A percentile compares a stretch with the other conserved stretches of the same genome.
These are phyloP conservation scores for Floccularia luteovirens DNA, from an alignment of 768 basidiomycete species.

Conservation along the genomic window DNA sequence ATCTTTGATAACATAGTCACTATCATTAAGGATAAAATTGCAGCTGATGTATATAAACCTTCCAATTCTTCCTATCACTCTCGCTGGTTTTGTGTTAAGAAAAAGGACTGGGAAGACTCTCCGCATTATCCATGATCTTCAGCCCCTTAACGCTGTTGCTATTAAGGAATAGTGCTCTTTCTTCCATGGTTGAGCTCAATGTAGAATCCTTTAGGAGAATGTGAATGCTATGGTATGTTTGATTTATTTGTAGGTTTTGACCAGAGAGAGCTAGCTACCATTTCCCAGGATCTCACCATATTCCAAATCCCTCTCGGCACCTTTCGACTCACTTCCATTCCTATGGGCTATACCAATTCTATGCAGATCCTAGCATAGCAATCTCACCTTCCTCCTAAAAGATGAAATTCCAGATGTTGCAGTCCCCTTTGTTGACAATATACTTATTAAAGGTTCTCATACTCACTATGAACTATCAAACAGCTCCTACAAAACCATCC, in stretches of 20 bases:
- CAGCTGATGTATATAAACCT: constrained; percentile 12
- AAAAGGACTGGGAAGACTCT: constrained; percentile 15
- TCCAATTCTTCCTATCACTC: constrained; percentile 13
- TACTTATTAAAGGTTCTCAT: constrained; percentile 21
- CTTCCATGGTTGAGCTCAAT: constrained; percentile 14
- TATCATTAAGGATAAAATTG: not conserved
- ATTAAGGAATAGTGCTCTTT: constrained; percentile 14
- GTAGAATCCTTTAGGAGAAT: constrained; percentile 18
- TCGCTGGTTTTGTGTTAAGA: constrained; percentile 19
- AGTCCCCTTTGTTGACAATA: constrained; percentile 30
- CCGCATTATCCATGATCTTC: constrained; percentile 8
- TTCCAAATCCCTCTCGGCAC: constrained; percentile 21
- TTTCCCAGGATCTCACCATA: constrained; percentile 23
- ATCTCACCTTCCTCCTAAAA: constrained; percentile 26
- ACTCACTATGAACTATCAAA: constrained; percentile 18
- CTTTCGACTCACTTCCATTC: constrained; percentile 15
- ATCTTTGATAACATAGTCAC: not conserved
- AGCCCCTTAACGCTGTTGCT: constrained; percentile 12
- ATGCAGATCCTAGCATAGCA: constrained; percentile 20
- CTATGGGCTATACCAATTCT: constrained; percentile 29
- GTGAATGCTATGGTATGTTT: constrained; percentile 12
- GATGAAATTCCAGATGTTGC: constrained; percentile 29
- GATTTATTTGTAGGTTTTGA: constrained; percentile 26
- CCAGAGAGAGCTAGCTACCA: constrained; percentile 14
- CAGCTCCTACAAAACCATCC: constrained; percentile 24